Evolutionary conservation across 2,329 filamentous ascomycete species (phyloP).

Genomic region (Paecilomyces sp.): DNA sequence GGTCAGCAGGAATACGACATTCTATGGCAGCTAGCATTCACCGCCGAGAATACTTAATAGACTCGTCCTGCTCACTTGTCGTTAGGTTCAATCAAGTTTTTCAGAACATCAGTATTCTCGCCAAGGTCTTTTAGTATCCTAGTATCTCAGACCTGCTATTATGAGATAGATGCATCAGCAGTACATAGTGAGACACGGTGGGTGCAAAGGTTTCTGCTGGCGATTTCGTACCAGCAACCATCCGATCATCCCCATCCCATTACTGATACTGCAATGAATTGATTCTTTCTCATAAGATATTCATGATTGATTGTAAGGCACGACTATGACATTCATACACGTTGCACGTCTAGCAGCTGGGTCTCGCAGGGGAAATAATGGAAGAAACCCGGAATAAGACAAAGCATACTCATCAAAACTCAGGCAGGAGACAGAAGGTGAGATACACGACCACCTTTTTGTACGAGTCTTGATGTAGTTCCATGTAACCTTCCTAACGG

Average conservation of each 20-base stretch:
- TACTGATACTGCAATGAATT: neutral
- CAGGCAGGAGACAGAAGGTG: neutral
- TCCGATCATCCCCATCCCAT: neutral
- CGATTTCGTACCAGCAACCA: neutral
- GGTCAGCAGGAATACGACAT: neutral
- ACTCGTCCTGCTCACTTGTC: neutral
- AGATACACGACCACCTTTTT: neutral
- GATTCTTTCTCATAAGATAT: neutral
- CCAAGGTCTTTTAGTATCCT: neutral
- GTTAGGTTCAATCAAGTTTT: neutral
- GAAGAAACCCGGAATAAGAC: neutral
- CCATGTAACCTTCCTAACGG: constrained; percentile 15
- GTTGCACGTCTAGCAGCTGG: neutral
- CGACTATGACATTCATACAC: neutral
- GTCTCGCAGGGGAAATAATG: neutral
- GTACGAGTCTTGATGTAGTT: neutral
- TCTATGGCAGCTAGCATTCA: neutral
- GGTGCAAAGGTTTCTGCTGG: no score
- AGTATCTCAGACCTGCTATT: neutral
- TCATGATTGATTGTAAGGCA: neutral
- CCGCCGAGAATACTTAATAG: neutral
- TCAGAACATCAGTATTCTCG: neutral
- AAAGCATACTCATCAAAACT: neutral
- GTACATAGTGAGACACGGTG: neutral
- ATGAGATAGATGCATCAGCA: neutral